Conservation (phyloP, 306 rosid species). For the Mimosa pudica region DNA sequence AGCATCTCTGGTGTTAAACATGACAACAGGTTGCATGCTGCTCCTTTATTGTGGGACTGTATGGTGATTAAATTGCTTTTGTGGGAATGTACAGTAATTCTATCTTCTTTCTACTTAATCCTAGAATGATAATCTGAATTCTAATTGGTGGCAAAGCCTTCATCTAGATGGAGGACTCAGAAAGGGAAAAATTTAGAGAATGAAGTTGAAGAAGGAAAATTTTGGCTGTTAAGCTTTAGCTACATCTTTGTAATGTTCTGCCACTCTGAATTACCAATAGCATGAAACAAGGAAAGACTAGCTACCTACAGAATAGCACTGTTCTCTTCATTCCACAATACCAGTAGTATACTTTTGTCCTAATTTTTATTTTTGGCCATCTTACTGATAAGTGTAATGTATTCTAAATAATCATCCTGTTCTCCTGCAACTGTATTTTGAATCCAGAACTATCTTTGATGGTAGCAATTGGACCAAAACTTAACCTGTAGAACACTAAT, state of each 20-base stretch:
- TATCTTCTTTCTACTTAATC: not conserved
- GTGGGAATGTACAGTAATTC: too few relatives aligned
- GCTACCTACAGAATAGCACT: constrained; percentile 22
- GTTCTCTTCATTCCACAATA: constrained; percentile 33
- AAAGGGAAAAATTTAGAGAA: constrained; percentile 21
- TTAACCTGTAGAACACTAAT: not conserved
- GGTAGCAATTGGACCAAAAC: not conserved
- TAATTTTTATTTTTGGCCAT: constrained; percentile 15
- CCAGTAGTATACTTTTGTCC: constrained; percentile 28
- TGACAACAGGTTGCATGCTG: not conserved
- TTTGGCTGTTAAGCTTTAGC: constrained; percentile 26
- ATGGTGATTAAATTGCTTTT: too few relatives aligned
- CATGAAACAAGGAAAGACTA: constrained; percentile 28
- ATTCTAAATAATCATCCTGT: constrained; percentile 31
- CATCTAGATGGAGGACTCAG: not conserved
- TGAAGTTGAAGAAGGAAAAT: not conserved
- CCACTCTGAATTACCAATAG: constrained; percentile 28
- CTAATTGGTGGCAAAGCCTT: constrained; percentile 17
- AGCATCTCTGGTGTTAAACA: too few relatives aligned
- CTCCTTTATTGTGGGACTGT: too few relatives aligned
- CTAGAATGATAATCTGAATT: constrained; percentile 32
- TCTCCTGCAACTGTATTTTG: constrained; percentile 9
- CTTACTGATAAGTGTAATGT: constrained; percentile 23
- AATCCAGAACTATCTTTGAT: constrained; percentile 10
- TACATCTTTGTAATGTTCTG: constrained; percentile 26